A percentile compares a stretch with the other conserved stretches of the same genome.
These are phyloP conservation scores for Ustilaginoidea virens DNA, from an alignment of 2,329 filamentous ascomycete genomes.

Conservation along the genomic window DNA sequence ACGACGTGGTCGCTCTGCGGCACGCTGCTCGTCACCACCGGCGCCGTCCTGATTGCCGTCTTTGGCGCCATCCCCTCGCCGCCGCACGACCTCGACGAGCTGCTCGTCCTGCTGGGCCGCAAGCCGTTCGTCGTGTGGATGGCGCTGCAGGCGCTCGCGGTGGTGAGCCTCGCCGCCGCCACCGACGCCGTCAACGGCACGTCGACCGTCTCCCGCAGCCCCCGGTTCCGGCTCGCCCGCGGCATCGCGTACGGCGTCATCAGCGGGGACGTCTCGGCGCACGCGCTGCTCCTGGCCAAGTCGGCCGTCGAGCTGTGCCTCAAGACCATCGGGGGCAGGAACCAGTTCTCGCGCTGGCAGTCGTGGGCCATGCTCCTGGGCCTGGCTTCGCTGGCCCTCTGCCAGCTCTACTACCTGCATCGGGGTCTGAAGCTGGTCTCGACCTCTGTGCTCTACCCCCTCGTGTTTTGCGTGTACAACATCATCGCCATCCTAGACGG, in stretches of 20 bases:
- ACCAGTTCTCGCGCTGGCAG: constrained; percentile 92
- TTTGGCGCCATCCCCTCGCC: constrained; percentile 92
- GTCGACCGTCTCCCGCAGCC: constrained; percentile 39
- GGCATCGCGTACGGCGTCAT: constrained; percentile 82
- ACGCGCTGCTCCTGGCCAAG: constrained; percentile 86
- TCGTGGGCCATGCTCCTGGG: constrained; percentile 82
- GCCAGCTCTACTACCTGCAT: constrained; percentile 90
- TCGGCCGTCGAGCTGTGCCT: constrained; percentile 92
- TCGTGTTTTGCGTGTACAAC: constrained; percentile 98
- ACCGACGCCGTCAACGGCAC: constrained; percentile 40
- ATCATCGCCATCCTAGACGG: constrained; percentile 96
- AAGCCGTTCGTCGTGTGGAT: constrained; percentile 81
- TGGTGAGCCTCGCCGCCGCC: constrained; percentile 49
- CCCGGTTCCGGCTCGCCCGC: constrained; percentile 57
- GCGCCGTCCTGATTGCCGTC: constrained; percentile 81
- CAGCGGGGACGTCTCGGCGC: constrained; percentile 84
- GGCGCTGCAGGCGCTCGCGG: constrained; percentile 59
- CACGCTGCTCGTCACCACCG: constrained; percentile 72
- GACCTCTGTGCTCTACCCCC: constrained; percentile 87
- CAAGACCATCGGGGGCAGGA: constrained; percentile 66
- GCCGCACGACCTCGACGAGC: constrained; percentile 71
- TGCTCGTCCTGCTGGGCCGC: constrained; percentile 59
- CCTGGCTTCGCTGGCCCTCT: constrained; percentile 67
- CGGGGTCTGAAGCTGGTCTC: constrained; percentile 87
- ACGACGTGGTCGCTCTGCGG: constrained; percentile 86